Base-by-base conservation (phyloP, 2,329 filamentous ascomycete species). In the Fragosphaeria purpurea region DNA sequence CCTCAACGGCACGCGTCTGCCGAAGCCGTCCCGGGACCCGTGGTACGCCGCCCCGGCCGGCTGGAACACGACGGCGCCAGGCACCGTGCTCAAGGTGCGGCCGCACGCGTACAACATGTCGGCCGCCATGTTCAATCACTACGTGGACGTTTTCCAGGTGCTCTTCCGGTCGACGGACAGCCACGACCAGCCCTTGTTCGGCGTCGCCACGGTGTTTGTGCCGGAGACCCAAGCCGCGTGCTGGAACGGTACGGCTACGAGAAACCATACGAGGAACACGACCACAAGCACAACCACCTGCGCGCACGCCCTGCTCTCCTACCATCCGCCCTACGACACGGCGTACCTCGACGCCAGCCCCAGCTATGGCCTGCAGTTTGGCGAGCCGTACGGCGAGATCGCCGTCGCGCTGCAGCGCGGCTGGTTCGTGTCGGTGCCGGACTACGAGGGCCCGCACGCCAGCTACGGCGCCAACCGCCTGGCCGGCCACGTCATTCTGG, bases 401-500 rank as follows among this genome's bases (percentile, higher is more conserved):
- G 54, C 59, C 7, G 50, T 61, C 4, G 67, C 66, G 4, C 63
- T 74, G 1, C 60, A 61, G 10, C 55, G 61, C 56, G 70, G 70
- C 12, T 73, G 69, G 67, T 63, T 64, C 33, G 69, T 74, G 22
- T 66, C 58, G 7, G 62, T 69, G 6, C 68, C 71, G 0, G 71
- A 74, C 54, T 69, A 66, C 53, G 66, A 72, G 41, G 67, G 67
- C 1, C 65, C 66, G 1, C 58, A 62, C n/a, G 68, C 69, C 1
- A 62, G 67, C 7, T 74, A 71, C 58, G 60, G 63, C 0, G 66
- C 65, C 4, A 67, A 68, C 9, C 59, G 64, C 6, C 61, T 65
- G 44, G 63, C 65, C 3, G 71, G 70, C 0, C 65, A 73, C 41
- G 65, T 66, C 0, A 67, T 65, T 10, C 58, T 72, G 22, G 67